These are phyloP conservation scores for Leishmania gerbilli DNA, from an alignment of 208 protist genomes.

Conservation along the genomic window DNA sequence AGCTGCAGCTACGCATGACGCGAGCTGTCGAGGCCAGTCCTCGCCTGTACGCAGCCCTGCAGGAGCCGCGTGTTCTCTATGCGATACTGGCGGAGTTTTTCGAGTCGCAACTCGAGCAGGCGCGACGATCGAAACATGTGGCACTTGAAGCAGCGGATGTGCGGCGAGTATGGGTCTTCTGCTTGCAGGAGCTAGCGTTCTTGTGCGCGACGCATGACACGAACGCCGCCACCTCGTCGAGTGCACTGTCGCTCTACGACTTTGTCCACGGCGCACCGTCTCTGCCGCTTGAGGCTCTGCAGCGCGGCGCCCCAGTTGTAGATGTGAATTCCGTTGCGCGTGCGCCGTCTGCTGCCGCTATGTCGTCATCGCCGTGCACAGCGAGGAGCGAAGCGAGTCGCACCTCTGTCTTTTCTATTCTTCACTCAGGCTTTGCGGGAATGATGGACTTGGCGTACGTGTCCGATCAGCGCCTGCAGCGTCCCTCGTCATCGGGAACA, in stretches of 20 bases:
- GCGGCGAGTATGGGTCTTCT: constrained; percentile 32
- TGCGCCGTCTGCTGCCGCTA: background rate
- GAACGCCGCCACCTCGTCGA: background rate
- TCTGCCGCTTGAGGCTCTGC: constrained; percentile 27
- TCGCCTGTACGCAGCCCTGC: constrained; percentile 11
- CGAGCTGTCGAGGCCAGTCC: constrained; percentile 50
- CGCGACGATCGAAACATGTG: constrained; percentile 22
- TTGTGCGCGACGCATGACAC: background rate
- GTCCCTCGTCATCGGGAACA: constrained; percentile 26
- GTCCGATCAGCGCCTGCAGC: constrained; percentile 40
- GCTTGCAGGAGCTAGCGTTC: constrained; percentile 1
- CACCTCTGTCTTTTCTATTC: constrained; percentile 24
- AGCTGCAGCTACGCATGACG: constrained; percentile 64
- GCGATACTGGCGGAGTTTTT: constrained; percentile 53
- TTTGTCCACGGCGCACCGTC: constrained; percentile 28
- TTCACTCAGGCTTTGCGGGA: constrained; percentile 31
- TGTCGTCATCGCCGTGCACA: background rate
- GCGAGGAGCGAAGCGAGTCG: too few species aligned
- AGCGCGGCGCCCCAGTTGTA: constrained; percentile 9
- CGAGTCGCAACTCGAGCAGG: constrained; percentile 25
- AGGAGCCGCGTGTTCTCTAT: constrained; percentile 36
- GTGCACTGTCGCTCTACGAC: background rate
- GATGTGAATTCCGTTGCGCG: background rate
- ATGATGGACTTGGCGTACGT: constrained; percentile 61
- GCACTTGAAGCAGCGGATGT: constrained; percentile 23